Percentiles rank a stretch among this genome's conserved stretches.
These are phyloP conservation scores for Hyaloperonospora arabidopsidis DNA, from an alignment of 352 stramenopile genomes.

Conservation along the genomic window DNA sequence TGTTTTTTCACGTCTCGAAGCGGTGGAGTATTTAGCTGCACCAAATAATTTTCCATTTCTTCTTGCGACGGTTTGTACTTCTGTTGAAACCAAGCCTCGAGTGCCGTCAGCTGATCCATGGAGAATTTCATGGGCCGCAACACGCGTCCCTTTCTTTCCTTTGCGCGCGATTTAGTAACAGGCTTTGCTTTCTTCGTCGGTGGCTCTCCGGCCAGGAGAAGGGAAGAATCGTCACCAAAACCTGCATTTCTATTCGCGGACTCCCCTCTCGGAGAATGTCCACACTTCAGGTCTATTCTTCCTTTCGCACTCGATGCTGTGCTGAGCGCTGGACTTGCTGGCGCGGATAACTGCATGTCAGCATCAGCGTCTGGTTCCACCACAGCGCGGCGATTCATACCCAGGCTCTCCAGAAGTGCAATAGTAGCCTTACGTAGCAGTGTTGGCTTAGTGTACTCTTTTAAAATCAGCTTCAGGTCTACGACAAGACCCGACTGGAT, in stretches of 20 bases:
- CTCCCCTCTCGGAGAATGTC: slow-evolving; percentile 9
- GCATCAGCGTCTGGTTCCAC: slow-evolving; percentile 41
- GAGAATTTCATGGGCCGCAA: slow-evolving; percentile 82
- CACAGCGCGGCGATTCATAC: slow-evolving; percentile 50
- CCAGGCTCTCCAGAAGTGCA: slow-evolving; percentile 56
- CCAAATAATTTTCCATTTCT: slow-evolving; percentile 75
- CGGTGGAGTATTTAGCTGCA: slow-evolving; percentile 54
- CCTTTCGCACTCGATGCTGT: slow-evolving; percentile 27
- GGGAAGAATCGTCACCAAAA: slow-evolving; percentile 19
- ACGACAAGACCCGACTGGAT: slow-evolving; percentile 62
- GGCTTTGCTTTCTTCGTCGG: slow-evolving; percentile 31
- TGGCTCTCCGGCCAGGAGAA: slow-evolving; percentile 21
- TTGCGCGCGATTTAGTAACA: slow-evolving; percentile 28
- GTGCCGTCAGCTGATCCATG: slow-evolving; percentile 69
- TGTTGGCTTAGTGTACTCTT: slow-evolving; percentile 69
- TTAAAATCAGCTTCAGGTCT: slow-evolving; percentile 73
- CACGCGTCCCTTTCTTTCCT: slow-evolving; percentile 63
- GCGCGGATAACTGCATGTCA: slow-evolving; percentile 25
- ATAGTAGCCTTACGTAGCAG: slow-evolving; percentile 67
- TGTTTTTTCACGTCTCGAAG: slow-evolving; percentile 69
- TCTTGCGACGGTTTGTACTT: slow-evolving; percentile 79
- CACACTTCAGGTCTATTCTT: slow-evolving; percentile 12
- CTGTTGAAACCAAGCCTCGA: slow-evolving; percentile 80
- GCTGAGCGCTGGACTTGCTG: slow-evolving; percentile 23
- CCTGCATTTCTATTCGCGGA: slow-evolving; percentile 14